Base-by-base conservation (phyloP, 352 stramenopile genomes). In the Halophytophthora batemanensis region DNA sequence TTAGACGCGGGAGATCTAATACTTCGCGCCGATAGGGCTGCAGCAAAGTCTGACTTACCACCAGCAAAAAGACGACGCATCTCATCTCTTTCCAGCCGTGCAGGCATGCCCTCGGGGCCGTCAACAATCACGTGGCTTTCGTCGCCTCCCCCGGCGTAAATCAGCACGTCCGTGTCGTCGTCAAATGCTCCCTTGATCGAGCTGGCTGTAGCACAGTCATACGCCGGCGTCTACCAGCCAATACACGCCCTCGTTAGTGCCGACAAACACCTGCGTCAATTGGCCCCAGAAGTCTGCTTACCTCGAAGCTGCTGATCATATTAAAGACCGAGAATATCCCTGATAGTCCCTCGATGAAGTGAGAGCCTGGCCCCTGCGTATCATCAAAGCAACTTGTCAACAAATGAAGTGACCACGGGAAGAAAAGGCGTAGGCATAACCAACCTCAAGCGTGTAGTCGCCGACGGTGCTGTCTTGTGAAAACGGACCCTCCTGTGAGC, bases 321-420 rank as follows among this genome's bases (percentile, higher is more conserved):
- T 65, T 59, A 31, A 87, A 76, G 19, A 34, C 33, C 6, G 64
- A 62, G 17, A 87, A 58, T 42, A 77, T 61, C 41, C 68, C 63
- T 1, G 72, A 69, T n/a, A 87, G 59, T 33, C 84, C 72, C 49
- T 86, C 77, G 28, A 57, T 58, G 22, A 72, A 81, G 28, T 76
- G 65, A 21, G 59, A 63, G 19, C 59, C 59, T 3, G 50, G 42
- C 51, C 63, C 64, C 59, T 72, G 37, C 15, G 46, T 7, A 17
- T 33, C 7, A 45, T 43, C 29, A 37, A 11, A n/a, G 14, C 19
- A 23, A 31, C 8, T 31, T 6, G 41, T 59, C 43, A 53, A 29
- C 13, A 51, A 36, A 40, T 19, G 28, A 21, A 40, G 4, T 19
- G 41, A 42, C 33, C 41, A 31, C 25, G 25, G 25, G 13, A 31